phyloP scores from a whole-genome alignment of 306 rosid species.

The Citrullus mucosospermus region DNA sequence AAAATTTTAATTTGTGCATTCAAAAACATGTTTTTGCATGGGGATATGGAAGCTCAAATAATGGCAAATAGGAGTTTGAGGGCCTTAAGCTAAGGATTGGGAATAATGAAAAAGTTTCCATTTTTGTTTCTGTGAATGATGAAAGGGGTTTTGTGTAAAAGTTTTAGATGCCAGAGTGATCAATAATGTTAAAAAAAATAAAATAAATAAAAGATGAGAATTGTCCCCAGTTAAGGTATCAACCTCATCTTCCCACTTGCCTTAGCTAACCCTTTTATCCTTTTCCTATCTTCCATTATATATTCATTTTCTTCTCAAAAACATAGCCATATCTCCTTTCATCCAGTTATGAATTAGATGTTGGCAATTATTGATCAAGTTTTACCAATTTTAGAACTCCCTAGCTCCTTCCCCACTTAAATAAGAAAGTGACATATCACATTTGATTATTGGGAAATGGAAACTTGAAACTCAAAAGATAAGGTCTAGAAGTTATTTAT shows the following conservation, averaged over 20 bases:
- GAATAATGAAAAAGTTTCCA: conserved; percentile 6
- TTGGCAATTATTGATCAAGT: neutral
- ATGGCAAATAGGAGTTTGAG: neutral
- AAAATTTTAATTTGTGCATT: neutral
- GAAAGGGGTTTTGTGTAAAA: neutral
- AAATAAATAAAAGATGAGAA: neutral
- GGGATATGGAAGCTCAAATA: neutral
- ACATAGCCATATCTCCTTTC: neutral
- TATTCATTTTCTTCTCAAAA: neutral
- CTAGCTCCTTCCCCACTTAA: neutral
- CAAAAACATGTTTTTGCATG: neutral
- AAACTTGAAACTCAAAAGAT: too few species aligned
- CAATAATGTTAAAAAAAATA: too few species aligned
- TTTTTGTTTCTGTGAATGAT: neutral
- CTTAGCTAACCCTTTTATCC: neutral
- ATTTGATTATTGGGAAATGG: neutral
- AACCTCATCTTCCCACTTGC: neutral
- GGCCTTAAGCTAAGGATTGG: neutral
- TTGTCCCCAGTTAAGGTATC: conserved; percentile 8
- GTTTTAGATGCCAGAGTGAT: too few species aligned
- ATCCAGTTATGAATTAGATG: neutral
- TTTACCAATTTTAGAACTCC: neutral
- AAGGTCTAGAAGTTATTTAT: too few species aligned
- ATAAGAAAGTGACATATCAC: neutral
- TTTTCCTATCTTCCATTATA: neutral